Percentiles rank a stretch among this genome's conserved stretches.
phyloP scores from a whole-genome alignment of 345 rosid genomes.

The Cardamine chenopodiifolia region DNA sequence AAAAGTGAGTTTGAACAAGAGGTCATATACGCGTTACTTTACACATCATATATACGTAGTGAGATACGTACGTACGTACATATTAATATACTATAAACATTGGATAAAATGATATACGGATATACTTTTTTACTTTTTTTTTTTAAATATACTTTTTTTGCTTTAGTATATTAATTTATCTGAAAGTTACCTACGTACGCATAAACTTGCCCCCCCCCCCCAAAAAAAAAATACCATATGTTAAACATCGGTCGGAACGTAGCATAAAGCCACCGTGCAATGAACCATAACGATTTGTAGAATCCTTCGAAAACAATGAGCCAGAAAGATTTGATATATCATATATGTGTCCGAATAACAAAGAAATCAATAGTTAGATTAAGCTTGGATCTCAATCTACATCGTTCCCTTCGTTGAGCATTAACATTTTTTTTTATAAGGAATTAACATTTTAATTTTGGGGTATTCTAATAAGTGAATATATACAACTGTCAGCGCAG shows the following conservation, averaged over 20 bases:
- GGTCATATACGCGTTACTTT: constrained; percentile 41
- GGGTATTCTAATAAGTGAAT: constrained; percentile 12
- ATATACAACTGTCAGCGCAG: constrained; percentile 32
- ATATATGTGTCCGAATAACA: constrained; percentile 11
- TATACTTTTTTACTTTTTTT: too few relatives aligned
- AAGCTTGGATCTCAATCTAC: constrained; percentile 28
- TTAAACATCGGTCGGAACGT: constrained; percentile 8
- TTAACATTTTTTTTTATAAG: background rate
- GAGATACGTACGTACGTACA: background rate
- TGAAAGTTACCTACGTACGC: constrained; percentile 11
- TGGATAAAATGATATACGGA: constrained; percentile 13
- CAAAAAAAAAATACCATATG: background rate
- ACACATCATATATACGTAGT: constrained; percentile 24
- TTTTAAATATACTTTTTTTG: background rate
- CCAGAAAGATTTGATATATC: constrained; percentile 27
- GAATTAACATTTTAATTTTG: constrained; percentile 4
- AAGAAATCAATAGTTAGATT: constrained; percentile 9
- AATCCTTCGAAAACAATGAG: constrained; percentile 23
- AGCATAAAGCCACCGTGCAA: constrained; percentile 11
- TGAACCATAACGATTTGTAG: constrained; percentile 16
- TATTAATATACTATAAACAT: background rate
- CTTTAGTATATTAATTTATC: background rate
- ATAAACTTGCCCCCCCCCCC: background rate
- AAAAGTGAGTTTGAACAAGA: constrained; percentile 36
- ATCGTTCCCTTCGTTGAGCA: constrained; percentile 11